Percentiles rank a stretch among this genome's conserved stretches.
These are phyloP conservation scores for Aspergillus ellipticus DNA, from an alignment of 495 filamentous ascomycete genomes.

Conservation along the genomic window DNA sequence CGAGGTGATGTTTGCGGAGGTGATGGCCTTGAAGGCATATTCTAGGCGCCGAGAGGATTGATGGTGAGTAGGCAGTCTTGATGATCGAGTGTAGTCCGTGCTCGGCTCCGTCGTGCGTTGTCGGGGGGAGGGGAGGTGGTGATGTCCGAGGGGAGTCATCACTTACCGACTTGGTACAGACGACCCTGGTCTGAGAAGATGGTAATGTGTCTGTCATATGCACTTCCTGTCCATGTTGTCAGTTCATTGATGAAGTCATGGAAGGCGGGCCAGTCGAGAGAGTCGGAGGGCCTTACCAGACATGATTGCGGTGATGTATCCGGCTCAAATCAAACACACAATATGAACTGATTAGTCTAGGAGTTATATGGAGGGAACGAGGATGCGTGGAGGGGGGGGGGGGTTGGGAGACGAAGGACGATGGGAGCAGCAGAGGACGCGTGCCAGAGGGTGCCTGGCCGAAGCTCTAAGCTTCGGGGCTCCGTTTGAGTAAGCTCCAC, in stretches of 20 bases:
- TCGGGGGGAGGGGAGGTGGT: slow-evolving; percentile 2
- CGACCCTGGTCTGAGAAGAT: slow-evolving; percentile 99
- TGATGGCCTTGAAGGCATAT: slow-evolving; percentile 99
- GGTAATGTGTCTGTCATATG: slow-evolving; percentile 97
- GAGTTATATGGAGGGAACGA: slow-evolving; percentile 9
- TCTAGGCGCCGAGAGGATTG: slow-evolving; percentile 50
- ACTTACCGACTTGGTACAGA: slow-evolving; percentile 98
- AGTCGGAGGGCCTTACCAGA: slow-evolving; percentile 33
- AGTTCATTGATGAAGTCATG: slow-evolving; percentile 39
- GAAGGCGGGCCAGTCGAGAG: slow-evolving; percentile 13
- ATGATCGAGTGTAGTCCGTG: background rate
- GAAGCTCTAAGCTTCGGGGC: slow-evolving; percentile 39
- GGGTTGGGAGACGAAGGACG: slow-evolving; percentile 18
- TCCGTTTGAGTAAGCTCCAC: slow-evolving; percentile 23
- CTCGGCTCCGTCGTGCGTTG: background rate
- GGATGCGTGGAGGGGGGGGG: slow-evolving; percentile 12
- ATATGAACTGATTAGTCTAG: slow-evolving; percentile 1
- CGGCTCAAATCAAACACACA: slow-evolving; percentile 4
- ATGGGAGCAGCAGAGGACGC: slow-evolving; percentile 35
- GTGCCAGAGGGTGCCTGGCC: slow-evolving; percentile 43
- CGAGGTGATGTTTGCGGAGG: slow-evolving; percentile 96
- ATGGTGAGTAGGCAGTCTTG: slow-evolving; percentile 21
- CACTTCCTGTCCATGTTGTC: slow-evolving; percentile 66
- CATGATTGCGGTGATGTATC: slow-evolving; percentile 31
- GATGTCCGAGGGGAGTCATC: slow-evolving; percentile 20